Evolutionary conservation across 2,329 filamentous ascomycete genomes (phyloP).

Genomic region (Cytospora piceicola): DNA sequence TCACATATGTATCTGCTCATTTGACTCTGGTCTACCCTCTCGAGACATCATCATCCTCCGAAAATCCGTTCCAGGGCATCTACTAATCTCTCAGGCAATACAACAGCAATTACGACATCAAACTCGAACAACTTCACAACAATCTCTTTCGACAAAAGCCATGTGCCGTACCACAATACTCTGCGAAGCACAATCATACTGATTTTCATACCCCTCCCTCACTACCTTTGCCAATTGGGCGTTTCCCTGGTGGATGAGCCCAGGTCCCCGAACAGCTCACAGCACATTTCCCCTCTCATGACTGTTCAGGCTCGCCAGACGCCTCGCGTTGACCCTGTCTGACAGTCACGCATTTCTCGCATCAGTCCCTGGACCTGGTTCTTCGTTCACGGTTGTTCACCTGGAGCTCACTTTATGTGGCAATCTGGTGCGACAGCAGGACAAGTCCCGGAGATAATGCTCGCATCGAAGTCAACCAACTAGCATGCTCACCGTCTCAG

Average conservation of each 20-base stretch:
- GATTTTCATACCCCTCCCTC: neutral
- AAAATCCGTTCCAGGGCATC: neutral
- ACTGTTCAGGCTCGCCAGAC: neutral
- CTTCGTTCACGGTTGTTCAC: neutral
- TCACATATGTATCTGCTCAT: neutral
- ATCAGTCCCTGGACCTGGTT: constrained; percentile 15
- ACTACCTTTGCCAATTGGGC: neutral
- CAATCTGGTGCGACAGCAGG: neutral
- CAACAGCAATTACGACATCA: neutral
- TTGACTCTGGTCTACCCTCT: neutral
- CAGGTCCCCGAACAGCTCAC: neutral
- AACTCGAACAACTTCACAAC: neutral
- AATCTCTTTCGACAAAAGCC: constrained; percentile 8
- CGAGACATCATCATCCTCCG: neutral
- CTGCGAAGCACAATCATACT: constrained; percentile 10
- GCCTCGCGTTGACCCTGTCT: constrained; percentile 2
- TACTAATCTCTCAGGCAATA: neutral
- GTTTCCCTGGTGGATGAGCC: constrained; percentile 6
- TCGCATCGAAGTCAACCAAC: constrained; percentile 2
- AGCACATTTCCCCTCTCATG: neutral
- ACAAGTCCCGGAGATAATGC: constrained; percentile 1
- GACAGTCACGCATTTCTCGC: neutral
- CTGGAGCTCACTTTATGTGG: neutral
- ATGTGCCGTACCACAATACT: constrained; percentile 14
- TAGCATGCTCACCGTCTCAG: constrained; percentile 2